phyloP scores from a whole-genome alignment of 2,329 filamentous ascomycete genomes.

The Stachybotrys elegans region DNA sequence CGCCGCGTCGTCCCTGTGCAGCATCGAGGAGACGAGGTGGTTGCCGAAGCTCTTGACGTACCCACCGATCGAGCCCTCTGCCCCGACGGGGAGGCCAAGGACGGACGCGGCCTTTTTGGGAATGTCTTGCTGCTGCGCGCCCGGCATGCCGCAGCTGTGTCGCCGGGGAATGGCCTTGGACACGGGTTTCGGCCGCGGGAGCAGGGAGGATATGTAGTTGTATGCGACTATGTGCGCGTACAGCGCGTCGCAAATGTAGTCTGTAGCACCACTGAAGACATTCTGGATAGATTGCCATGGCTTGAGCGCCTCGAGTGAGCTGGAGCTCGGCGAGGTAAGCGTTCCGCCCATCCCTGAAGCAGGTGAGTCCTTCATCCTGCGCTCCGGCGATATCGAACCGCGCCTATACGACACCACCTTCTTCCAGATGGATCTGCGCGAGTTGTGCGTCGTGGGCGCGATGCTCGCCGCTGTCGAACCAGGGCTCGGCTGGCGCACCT shows the following conservation, averaged over 20 bases:
- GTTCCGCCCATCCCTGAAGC: background rate
- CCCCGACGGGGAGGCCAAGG: constrained; percentile 36
- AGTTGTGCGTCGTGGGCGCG: constrained; percentile 3
- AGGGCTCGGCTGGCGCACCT: constrained; percentile 37
- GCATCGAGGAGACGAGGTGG: constrained; percentile 18
- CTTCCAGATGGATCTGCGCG: constrained; percentile 28
- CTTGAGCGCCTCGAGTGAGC: constrained; percentile 15
- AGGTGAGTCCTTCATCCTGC: constrained; percentile 11
- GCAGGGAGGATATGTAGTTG: constrained; percentile 46
- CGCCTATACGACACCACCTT: constrained; percentile 27
- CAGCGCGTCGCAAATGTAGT: constrained; percentile 52
- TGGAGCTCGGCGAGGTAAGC: constrained; percentile 9
- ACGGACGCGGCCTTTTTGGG: constrained; percentile 49
- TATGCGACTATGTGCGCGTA: constrained; percentile 56
- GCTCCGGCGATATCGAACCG: constrained; percentile 10
- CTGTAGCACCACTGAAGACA: constrained; percentile 47
- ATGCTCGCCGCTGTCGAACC: background rate
- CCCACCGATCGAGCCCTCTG: constrained; percentile 11
- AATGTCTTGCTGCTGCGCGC: constrained; percentile 28
- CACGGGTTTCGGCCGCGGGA: constrained; percentile 16
- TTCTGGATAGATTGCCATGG: constrained; percentile 43
- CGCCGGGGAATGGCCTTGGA: background rate
- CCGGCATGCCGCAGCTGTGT: constrained; percentile 9
- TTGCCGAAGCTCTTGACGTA: constrained; percentile 19
- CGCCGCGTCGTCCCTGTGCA: constrained; percentile 19